These are phyloP conservation scores for Gonapodya prolifera DNA, from an alignment of 192 early-diverging fungal species.

Conservation along the genomic window DNA sequence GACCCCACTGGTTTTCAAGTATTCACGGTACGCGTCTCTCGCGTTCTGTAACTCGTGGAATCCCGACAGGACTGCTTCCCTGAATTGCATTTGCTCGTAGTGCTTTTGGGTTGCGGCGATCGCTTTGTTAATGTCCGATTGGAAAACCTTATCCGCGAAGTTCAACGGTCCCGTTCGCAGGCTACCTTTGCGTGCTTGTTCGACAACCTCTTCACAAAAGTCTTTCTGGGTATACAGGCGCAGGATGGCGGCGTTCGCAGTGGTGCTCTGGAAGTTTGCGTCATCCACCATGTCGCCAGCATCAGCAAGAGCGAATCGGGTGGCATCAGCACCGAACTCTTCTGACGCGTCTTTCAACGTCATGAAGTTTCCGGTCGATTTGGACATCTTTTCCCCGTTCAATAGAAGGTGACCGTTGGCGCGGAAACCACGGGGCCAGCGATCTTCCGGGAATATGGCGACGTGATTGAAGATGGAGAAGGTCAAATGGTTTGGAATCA, in stretches of 20 bases:
- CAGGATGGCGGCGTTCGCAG: constrained; percentile 90
- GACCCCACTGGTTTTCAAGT: constrained; percentile 13
- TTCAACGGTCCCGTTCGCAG: constrained; percentile 39
- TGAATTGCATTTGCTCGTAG: constrained; percentile 73
- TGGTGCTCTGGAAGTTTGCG: constrained; percentile 94
- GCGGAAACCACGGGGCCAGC: constrained; percentile 80
- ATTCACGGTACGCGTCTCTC: constrained; percentile 79
- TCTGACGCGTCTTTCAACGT: constrained; percentile 64
- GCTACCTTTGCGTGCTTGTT: constrained; percentile 17
- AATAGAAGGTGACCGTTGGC: constrained; percentile 91
- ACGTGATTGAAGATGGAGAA: constrained; percentile 96
- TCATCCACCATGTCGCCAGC: constrained; percentile 94
- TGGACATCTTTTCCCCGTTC: constrained; percentile 96
- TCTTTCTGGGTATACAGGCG: constrained; percentile 79
- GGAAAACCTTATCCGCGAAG: constrained; percentile 85
- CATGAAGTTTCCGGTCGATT: constrained; percentile 94
- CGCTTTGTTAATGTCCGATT: constrained; percentile 72
- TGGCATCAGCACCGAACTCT: constrained; percentile 92
- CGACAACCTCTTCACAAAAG: constrained; percentile 69
- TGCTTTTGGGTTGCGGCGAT: constrained; percentile 50
- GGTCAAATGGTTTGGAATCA: constrained; percentile 94
- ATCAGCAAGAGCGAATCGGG: constrained; percentile 87
- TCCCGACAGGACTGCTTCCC: constrained; percentile 80
- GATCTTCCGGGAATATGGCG: constrained; percentile 78
- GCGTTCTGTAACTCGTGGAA: constrained; percentile 82